A percentile compares a stretch with the other conserved stretches of the same genome.
Conservation (phyloP, 2,329 filamentous ascomycete species). For the Aspergillus caelatus region DNA sequence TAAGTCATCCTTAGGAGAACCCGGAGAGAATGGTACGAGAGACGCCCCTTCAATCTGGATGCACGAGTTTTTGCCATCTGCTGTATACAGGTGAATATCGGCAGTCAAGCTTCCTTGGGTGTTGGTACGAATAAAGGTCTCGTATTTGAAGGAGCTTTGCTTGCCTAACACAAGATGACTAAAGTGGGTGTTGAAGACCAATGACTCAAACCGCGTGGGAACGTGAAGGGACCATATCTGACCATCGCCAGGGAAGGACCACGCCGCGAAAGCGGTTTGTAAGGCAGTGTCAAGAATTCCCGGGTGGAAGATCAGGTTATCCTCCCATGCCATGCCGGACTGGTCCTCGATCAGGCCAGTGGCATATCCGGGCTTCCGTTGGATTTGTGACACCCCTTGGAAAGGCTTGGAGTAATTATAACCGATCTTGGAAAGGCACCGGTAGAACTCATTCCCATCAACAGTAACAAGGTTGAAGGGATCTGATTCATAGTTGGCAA, state of each 20-base stretch:
- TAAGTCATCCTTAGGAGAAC: constrained; percentile 7
- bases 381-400: constrained; percentile 18
- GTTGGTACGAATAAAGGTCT: constrained; percentile 1
- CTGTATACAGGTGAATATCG: constrained; percentile 7
- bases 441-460: constrained; percentile 23
- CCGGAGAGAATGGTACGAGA: constrained; percentile 15
- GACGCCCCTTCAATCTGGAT: constrained; percentile 15
- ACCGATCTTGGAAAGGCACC: constrained; percentile 19
- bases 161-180: not conserved
- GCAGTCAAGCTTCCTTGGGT: not conserved
- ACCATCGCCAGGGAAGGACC: constrained; percentile 20
- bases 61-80: not conserved
- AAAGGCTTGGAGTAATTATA: constrained; percentile 26
- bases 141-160: constrained; percentile 35
- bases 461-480: constrained; percentile 6
- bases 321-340: constrained; percentile 9
- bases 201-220: constrained; percentile 16
- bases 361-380: constrained; percentile 14
- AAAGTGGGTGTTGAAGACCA: constrained; percentile 16
- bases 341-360: constrained; percentile 4
- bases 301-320: constrained; percentile 23
- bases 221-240: constrained; percentile 19
- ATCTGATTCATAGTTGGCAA: not conserved
- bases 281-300: constrained; percentile 30
- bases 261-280: constrained; percentile 31